phyloP scores from a whole-genome alignment of 768 basidiomycete species.

The Porphyrellus cyaneotinctus region DNA sequence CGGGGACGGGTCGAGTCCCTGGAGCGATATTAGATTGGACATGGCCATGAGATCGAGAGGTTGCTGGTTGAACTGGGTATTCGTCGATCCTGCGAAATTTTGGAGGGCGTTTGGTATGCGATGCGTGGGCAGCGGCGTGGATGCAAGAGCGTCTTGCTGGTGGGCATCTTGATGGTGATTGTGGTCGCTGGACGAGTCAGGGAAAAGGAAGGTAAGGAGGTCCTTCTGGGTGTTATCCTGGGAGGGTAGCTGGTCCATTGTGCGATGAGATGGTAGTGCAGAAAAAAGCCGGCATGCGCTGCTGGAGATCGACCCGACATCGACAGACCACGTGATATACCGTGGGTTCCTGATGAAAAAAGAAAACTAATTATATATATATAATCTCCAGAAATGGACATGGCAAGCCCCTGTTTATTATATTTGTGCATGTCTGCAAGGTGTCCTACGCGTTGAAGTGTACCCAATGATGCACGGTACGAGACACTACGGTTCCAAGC shows the following conservation, averaged over 20 bases:
- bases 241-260: conserved; percentile 20
- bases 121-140: conserved; percentile 2
- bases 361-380: background rate
- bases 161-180: conserved; percentile 23
- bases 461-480: background rate
- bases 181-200: conserved; percentile 25
- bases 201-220: conserved; percentile 33
- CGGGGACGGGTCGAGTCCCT: conserved; percentile 34
- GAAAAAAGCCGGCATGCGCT: conserved; percentile 2
- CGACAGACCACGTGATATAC: background rate
- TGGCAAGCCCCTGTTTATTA: background rate
- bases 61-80: conserved; percentile 18
- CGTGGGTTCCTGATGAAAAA: background rate
- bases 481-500: conserved; percentile 49
- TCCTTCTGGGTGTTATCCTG: conserved; percentile 36
- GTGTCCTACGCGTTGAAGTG: too few relatives aligned
- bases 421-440: conserved; percentile 12
- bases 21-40: conserved; percentile 50
- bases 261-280: conserved; percentile 6
- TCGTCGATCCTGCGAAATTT: conserved; percentile 9
- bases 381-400: background rate
- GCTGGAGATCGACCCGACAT: background rate
- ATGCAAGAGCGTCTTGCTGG: conserved; percentile 13
- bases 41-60: conserved; percentile 46
- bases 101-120: conserved; percentile 8